Base-by-base conservation (phyloP, 2,329 filamentous ascomycete species). In the Pestalotiopsis sp. region DNA sequence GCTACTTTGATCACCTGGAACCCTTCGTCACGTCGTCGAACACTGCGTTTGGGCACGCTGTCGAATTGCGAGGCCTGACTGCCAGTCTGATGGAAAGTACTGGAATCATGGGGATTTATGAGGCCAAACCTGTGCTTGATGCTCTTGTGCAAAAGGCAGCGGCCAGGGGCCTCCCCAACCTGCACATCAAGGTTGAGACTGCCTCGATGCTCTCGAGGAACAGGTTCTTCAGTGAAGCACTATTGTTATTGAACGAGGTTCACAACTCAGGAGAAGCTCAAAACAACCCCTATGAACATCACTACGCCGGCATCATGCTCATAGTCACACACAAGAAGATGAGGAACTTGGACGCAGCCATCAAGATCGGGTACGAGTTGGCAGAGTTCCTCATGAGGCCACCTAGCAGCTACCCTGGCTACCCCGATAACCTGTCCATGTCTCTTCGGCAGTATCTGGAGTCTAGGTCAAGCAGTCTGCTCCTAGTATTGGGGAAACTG, bases 1-100 rank as follows among this genome's bases (percentile, higher is more conserved):
- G 68, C 7, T 69, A 69, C 23, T 69, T 69, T n/a, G 68, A 69
- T 2, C 68, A 69, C 27, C 36, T 69, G 1, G 68, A 69, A 20
- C 68, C 68, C 0, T 69, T 69, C 41, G 11, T 69, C 6, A 61
- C 49, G 5, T n/a, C 36, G 4, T 9, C n/a, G 4, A 62, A 17
- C n/a, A n/a, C 23, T 13, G 60, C 65, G 1, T 69, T 67, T 7
- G 61, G 66, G 3, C 65, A 66, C n/a, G 36, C 68, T 14, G 57
- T 25, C 5, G 68, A 69, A 7, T 27, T 67, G 38, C 41, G 68
- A 4, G 68, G 68, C 1, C 60, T 69, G 2, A 66, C 64, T 11
- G 56, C 61, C 23, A 67, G 68, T 23, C 49, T 69, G 1, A 69
- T 69, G 68, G 68, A 69, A n/a, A 60, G 31, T 17, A 64, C 41